Percentiles rank a stretch among this genome's conserved stretches.
Evolutionary conservation across 2,329 filamentous ascomycete species (phyloP).

Genomic region (Aspergillus brasiliensis): DNA sequence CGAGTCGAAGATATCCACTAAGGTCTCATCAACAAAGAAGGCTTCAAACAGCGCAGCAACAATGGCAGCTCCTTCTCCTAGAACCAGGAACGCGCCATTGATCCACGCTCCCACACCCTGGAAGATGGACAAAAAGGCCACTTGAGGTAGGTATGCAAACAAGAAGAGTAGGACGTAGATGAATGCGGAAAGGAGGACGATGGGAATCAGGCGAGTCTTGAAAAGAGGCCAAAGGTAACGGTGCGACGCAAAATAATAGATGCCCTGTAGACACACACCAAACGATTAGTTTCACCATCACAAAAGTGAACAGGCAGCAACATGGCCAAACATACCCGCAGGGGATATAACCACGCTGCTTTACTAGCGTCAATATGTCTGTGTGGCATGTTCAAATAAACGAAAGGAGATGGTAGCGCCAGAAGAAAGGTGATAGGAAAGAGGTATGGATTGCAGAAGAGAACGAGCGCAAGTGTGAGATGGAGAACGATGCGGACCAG

Average conservation of each 20-base stretch:
- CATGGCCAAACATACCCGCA: slow-evolving; percentile 42
- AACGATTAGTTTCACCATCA: background rate
- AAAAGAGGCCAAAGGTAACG: slow-evolving; percentile 83
- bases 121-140: slow-evolving; percentile 85
- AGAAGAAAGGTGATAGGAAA: background rate
- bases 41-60: slow-evolving; percentile 72
- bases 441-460: background rate
- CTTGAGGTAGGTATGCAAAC: slow-evolving; percentile 86
- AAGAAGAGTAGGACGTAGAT: slow-evolving; percentile 85
- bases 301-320: slow-evolving; percentile 5
- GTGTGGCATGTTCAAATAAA: slow-evolving; percentile 18
- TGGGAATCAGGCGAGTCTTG: slow-evolving; percentile 72
- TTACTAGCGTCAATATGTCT: slow-evolving; percentile 27
- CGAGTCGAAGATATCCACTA: slow-evolving; percentile 83
- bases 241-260: slow-evolving; percentile 78
- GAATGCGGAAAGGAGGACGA: slow-evolving; percentile 77
- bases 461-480: background rate
- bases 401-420: background rate
- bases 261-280: slow-evolving; percentile 52
- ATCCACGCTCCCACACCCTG: slow-evolving; percentile 86
- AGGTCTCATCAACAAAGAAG: slow-evolving; percentile 76
- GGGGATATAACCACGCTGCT: slow-evolving; percentile 51
- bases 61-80: slow-evolving; percentile 66
- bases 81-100: slow-evolving; percentile 80
- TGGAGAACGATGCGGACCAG: background rate